Conservation (phyloP, 2,329 filamentous ascomycete species). For the Arachnopeziza araneosa region DNA sequence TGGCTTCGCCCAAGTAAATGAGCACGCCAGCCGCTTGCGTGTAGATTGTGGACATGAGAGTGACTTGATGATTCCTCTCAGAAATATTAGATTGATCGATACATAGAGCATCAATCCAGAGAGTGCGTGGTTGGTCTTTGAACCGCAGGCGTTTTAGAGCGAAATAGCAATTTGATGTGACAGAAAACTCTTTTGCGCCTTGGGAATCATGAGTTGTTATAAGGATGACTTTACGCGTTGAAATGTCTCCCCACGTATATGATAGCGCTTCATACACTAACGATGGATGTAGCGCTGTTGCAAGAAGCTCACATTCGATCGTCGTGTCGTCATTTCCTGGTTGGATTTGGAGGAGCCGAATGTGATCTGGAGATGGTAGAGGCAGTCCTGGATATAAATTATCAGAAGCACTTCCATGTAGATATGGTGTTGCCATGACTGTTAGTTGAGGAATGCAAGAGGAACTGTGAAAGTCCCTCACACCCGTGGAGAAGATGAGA, state of each 20-base stretch:
- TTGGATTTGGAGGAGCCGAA: neutral
- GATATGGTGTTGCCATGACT: neutral
- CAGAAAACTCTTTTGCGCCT: neutral
- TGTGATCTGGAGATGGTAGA: neutral
- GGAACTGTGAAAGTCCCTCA: no score
- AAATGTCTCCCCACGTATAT: neutral
- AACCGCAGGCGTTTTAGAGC: conserved; percentile 4
- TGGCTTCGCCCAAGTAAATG: neutral
- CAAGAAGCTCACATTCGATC: neutral
- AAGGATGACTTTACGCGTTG: neutral
- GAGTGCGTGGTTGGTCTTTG: neutral
- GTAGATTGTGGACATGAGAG: conserved; percentile 13
- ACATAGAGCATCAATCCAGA: conserved; percentile 14
- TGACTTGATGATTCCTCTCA: conserved; percentile 22
- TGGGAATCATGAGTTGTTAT: neutral
- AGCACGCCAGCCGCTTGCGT: conserved; percentile 1
- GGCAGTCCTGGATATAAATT: neutral
- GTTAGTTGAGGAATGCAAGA: no score
- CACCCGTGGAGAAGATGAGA: no score
- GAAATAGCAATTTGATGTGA: neutral
- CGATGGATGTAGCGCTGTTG: neutral
- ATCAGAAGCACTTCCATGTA: neutral
- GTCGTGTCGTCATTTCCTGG: neutral
- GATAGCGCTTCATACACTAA: neutral
- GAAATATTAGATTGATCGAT: conserved; percentile 36